Base-by-base conservation (phyloP, 2,329 filamentous ascomycete species). In the Tolypocladium ophioglossoides region DNA sequence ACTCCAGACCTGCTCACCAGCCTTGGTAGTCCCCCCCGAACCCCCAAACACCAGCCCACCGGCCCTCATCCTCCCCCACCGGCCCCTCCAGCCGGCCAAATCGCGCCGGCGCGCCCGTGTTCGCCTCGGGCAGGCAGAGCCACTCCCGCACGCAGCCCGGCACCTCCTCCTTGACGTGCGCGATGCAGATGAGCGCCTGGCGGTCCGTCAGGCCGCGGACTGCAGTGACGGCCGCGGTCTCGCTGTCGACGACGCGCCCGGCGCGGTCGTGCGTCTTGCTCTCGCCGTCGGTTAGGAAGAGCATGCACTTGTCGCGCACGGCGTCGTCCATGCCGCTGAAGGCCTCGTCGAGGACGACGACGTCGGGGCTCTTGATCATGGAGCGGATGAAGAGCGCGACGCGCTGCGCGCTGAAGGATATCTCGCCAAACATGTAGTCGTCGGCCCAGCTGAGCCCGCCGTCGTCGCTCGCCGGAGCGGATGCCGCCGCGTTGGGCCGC, bases 151-250 rank as follows among this genome's bases (percentile, higher is more conserved):
- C 80, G 60, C 85, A 86, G 51, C 86, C 84, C 0, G 94, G 94
- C 11, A 97, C 87, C 69, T 99, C 94, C 63, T 96, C 91, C 58
- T 84, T 85, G 57, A 92, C 78, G 71, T 99, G 94, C 57, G 90
- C 94, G 56, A 97, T 92, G 59, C 91, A 90, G n/a, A 97, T 79
- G 53, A 99, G 72, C 0, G 91, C 91, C 70, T 97, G 92, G 24
- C 82, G 69, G 0, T 83, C 74, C 2, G 78, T 77, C 54, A 96
- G 70, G 0, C 90, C 90, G 1, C 64, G 65, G 5, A 92, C 71
- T 24, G 70, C 74, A 1, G 4, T 2, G 16, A 3, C 14, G 6
- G 24, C 3, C 1, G 82, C 74, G 2, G 67, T 64, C 0, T 74
- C 70, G 55, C 77, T 82, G 14, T 79, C 72, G 0, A 78, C 68